A percentile compares a stretch with the other conserved stretches of the same genome.
Evolutionary conservation across 202 grass and related monocot species (phyloP).

Genomic region (Panicum virgatum): DNA sequence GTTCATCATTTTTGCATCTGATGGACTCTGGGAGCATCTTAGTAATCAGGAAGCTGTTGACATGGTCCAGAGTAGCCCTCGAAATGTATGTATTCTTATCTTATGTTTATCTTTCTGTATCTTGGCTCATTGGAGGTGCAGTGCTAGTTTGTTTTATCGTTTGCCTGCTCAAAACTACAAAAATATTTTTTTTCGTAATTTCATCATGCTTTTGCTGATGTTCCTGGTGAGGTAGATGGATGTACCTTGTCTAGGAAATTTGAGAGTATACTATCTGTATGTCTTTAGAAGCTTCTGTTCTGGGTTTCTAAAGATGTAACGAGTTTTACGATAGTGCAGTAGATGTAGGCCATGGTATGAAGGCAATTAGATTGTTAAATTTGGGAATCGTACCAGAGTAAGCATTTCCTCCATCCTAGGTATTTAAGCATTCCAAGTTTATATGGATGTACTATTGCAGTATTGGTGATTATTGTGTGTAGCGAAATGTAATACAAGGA

Average conservation of each 20-base stretch:
- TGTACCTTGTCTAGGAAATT: slow-evolving; percentile 13
- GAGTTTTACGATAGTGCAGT: not conserved
- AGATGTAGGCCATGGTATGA: not conserved
- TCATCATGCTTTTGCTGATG: slow-evolving; percentile 9
- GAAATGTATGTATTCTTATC: slow-evolving; percentile 71
- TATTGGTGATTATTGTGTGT: slow-evolving; percentile 7
- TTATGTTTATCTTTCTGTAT: slow-evolving; percentile 39
- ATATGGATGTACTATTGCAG: not conserved
- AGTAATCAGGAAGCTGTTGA: slow-evolving; percentile 89
- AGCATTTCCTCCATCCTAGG: not conserved
- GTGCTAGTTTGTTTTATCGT: too few relatives aligned
- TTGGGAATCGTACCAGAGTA: not conserved
- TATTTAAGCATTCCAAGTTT: not conserved
- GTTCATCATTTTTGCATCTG: slow-evolving; percentile 97
- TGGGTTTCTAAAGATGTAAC: slow-evolving; percentile 4
- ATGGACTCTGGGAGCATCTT: slow-evolving; percentile 98
- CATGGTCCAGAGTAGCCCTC: slow-evolving; percentile 71
- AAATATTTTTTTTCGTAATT: slow-evolving; percentile 19
- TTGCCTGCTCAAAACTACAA: not conserved
- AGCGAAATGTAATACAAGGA: slow-evolving; percentile 21
- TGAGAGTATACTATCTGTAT: not conserved
- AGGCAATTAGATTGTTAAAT: not conserved
- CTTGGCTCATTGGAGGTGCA: slow-evolving; percentile 22
- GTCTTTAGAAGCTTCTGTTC: slow-evolving; percentile 1
- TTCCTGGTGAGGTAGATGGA: not conserved